Base-by-base conservation (phyloP, 768 basidiomycete genomes). In the Lentinula guzmanii region DNA sequence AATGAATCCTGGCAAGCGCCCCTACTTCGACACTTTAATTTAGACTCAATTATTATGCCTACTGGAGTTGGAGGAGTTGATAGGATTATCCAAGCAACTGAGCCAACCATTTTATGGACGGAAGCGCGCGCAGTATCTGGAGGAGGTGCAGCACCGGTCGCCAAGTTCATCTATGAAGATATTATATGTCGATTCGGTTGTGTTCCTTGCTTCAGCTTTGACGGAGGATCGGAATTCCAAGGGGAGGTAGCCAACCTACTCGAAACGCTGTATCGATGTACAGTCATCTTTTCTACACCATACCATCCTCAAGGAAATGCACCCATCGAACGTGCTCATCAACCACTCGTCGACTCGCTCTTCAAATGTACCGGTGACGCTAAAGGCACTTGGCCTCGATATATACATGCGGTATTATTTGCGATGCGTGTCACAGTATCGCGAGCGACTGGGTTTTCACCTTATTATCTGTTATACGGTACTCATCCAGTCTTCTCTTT, bases 381-480 rank as follows among this genome's bases (percentile, higher is more conserved):
- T 13, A 61, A 64, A n/a, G 52, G 50, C 0, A 56, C 62, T 16
- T 76, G 75, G 74, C 70, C 71, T 1, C 48, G 61, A 0, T 1
- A 45, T 60, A 1, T 70, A 61, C 31, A n/a, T 76, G 2, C 54
- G 62, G 68, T 2, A 62, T 67, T 0, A 0, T 66, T 71, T 34
- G 69, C 75, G 0, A 69, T 72, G 13, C 65, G 70, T 0, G 63
- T 66, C 35, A 73, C 70, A 0, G 64, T 66, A 1, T 64, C 61
- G 5, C 18, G 71, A 0, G 60, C 68, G 11, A 76, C 76, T 0
- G 73, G 74, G 0, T 72, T 65, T 58, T 58, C 70, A 0, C 73
- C 75, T 0, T 76, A 71, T 54, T 74, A 65, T 39, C 59, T 76
- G 7, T 50, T 70, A 3, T 71, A 76, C 56, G 70, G 76, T 3